A percentile compares a stretch with the other conserved stretches of the same genome.
Conservation (phyloP, 1,139 yeast species). For the Magnusiomyces magnusii region DNA sequence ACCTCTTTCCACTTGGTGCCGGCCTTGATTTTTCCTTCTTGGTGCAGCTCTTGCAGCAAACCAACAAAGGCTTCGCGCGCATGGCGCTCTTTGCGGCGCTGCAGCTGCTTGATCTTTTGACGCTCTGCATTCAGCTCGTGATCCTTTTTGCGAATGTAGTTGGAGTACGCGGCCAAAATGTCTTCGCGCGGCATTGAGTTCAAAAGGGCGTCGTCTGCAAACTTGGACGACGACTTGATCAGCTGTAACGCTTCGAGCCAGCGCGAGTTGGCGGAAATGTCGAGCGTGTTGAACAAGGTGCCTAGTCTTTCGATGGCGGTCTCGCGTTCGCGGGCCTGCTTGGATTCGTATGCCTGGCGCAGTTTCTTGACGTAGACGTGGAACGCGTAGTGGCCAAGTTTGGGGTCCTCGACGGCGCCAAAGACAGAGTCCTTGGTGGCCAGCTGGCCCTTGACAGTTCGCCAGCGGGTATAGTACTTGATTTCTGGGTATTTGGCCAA, state of each 20-base stretch:
- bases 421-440: constrained; percentile 56
- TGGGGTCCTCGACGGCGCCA: constrained; percentile 24
- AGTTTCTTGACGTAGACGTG: constrained; percentile 43
- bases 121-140: constrained; percentile 33
- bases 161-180: constrained; percentile 47
- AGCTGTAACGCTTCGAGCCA: constrained; percentile 44
- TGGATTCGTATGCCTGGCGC: constrained; percentile 36
- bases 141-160: constrained; percentile 42
- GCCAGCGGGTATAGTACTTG: constrained; percentile 61
- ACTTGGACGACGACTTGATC: constrained; percentile 44
- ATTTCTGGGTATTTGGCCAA: constrained; percentile 41
- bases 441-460: constrained; percentile 44
- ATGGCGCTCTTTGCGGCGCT: constrained; percentile 47
- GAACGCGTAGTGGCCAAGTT: constrained; percentile 35
- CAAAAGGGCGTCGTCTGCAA: constrained; percentile 54
- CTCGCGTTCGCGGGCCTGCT: constrained; percentile 19
- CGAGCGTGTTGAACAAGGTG: constrained; percentile 29
- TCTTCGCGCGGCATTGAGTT: constrained; percentile 49
- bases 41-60: constrained; percentile 38
- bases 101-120: constrained; percentile 38
- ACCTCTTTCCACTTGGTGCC: constrained; percentile 56
- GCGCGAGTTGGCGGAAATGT: constrained; percentile 27
- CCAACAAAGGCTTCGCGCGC: constrained; percentile 54
- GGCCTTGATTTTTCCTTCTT: constrained; percentile 42
- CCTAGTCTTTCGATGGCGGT: constrained; percentile 21